These are phyloP conservation scores for Flammula alnicola DNA, from an alignment of 1,284 basidiomycete species.

Conservation along the genomic window DNA sequence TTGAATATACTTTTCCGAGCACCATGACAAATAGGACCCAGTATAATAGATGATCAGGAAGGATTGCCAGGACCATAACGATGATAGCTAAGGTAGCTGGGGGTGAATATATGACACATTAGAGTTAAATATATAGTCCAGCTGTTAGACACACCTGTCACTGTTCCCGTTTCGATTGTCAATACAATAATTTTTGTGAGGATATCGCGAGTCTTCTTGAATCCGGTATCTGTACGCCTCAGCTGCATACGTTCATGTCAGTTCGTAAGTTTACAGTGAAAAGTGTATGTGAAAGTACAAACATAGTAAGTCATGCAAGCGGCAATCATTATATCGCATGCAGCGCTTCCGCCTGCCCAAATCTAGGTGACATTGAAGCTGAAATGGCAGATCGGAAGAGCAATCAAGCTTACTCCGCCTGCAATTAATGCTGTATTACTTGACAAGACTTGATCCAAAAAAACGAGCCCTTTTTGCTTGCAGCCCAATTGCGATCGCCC, in stretches of 20 bases:
- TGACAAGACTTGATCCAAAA: too few species aligned
- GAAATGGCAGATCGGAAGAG: neutral
- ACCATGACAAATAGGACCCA: neutral
- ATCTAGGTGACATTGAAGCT: slow-evolving; percentile 1
- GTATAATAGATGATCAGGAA: slow-evolving; percentile 1
- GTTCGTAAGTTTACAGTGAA: neutral
- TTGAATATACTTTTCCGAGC: slow-evolving; percentile 10
- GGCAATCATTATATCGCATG: slow-evolving; percentile 13
- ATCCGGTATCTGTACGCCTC: neutral
- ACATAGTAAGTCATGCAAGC: slow-evolving; percentile 18
- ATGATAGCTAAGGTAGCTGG: slow-evolving; percentile 4
- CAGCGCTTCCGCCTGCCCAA: slow-evolving; percentile 9
- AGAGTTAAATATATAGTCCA: neutral
- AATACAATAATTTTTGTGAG: slow-evolving; percentile 5
- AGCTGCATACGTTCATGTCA: neutral
- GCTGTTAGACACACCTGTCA: slow-evolving; percentile 8
- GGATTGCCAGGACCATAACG: neutral
- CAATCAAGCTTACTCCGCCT: neutral
- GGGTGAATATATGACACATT: too few species aligned
- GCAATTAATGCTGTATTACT: too few species aligned
- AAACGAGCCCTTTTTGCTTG: neutral
- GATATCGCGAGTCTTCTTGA: slow-evolving; percentile 13
- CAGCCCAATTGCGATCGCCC: neutral
- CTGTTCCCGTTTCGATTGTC: slow-evolving; percentile 13
- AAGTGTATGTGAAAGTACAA: too few species aligned